A percentile compares a stretch with the other conserved stretches of the same genome.
Evolutionary conservation across 2,329 filamentous ascomycete genomes (phyloP).

Genomic region (Aspergillus quadricinctus): DNA sequence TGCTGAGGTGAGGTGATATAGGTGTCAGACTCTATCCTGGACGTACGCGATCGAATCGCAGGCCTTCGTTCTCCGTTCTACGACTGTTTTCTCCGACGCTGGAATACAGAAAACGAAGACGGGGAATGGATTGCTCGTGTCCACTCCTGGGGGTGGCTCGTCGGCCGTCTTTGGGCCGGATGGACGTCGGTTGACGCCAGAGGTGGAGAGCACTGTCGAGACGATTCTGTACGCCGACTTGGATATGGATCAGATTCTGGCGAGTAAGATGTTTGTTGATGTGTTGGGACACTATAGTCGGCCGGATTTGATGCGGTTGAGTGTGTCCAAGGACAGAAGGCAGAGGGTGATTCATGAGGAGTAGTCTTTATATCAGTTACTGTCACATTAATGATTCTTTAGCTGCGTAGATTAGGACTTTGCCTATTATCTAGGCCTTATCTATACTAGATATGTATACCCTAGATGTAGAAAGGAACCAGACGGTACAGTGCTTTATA

Average conservation of each 20-base stretch:
- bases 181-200: slow-evolving; percentile 42
- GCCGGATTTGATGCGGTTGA: not conserved
- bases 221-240: slow-evolving; percentile 49
- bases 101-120: slow-evolving; percentile 45
- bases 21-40: slow-evolving; percentile 43
- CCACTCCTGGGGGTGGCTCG: slow-evolving; percentile 40
- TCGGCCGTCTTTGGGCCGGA: slow-evolving; percentile 50
- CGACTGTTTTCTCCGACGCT: slow-evolving; percentile 43
- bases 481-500: too few species aligned
- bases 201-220: slow-evolving; percentile 37
- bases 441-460: too few species aligned
- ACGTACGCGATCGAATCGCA: slow-evolving; percentile 55
- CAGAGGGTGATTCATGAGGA: not conserved
- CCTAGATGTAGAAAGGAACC: too few species aligned
- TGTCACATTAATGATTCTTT: too few species aligned
- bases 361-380: too few species aligned
- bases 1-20: not conserved
- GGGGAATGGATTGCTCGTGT: slow-evolving; percentile 38
- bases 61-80: slow-evolving; percentile 53
- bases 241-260: slow-evolving; percentile 40
- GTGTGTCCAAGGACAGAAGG: not conserved
- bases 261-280: slow-evolving; percentile 13
- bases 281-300: not conserved
- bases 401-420: too few species aligned
- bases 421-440: too few species aligned